These are phyloP conservation scores for Hyparrhenia diplandra DNA, from an alignment of 176 grass and related monocot genomes.

Conservation along the genomic window DNA sequence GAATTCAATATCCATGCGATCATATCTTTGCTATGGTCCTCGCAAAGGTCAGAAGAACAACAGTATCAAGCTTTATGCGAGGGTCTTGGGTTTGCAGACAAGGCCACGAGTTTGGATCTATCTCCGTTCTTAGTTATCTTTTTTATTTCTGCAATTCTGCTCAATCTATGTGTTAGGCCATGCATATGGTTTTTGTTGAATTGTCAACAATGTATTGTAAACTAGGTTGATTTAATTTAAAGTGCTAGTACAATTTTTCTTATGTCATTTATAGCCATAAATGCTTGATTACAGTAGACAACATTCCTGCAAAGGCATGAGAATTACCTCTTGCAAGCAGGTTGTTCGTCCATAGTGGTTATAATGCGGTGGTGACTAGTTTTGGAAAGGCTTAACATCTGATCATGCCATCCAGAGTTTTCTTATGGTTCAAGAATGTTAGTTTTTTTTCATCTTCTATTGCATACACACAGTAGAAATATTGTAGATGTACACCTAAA, in stretches of 20 bases:
- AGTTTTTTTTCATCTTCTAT: too few species aligned
- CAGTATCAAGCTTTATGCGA: neutral
- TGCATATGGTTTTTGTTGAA: neutral
- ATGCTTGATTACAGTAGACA: neutral
- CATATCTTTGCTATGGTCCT: slow-evolving; percentile 21
- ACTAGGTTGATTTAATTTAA: neutral
- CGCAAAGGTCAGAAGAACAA: neutral
- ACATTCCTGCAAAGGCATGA: neutral
- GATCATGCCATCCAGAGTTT: too few species aligned
- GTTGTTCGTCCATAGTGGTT: neutral
- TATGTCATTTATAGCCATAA: neutral
- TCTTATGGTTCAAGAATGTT: too few species aligned
- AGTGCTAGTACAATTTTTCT: neutral
- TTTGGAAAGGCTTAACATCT: neutral
- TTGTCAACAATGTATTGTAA: neutral
- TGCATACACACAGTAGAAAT: too few species aligned
- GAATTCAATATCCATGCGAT: slow-evolving; percentile 23
- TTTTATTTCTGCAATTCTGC: neutral
- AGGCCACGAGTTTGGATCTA: slow-evolving; percentile 17
- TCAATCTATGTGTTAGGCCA: neutral
- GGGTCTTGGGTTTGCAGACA: slow-evolving; percentile 20
- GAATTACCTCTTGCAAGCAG: too few species aligned
- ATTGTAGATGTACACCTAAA: too few species aligned
- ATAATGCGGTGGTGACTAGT: neutral
- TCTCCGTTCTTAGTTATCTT: neutral